phyloP scores from a whole-genome alignment of 192 early-diverging fungal species.

The Coemansia aciculifera region DNA sequence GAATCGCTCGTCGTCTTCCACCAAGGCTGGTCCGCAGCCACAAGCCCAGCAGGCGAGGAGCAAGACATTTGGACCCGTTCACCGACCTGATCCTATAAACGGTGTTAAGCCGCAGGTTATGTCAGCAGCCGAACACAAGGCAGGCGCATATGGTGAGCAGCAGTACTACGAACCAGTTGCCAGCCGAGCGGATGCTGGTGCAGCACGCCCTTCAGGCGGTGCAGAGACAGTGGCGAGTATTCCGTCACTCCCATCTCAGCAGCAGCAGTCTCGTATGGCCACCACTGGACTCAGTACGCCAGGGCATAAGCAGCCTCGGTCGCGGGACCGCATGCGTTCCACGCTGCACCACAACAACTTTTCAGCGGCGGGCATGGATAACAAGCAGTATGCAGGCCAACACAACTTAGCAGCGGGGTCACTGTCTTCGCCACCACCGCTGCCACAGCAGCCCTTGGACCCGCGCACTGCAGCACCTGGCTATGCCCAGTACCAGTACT shows the following conservation, averaged over 20 bases:
- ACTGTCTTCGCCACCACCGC: constrained; percentile 20
- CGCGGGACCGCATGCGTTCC: constrained; percentile 53
- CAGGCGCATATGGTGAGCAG: constrained; percentile 7
- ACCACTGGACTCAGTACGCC: constrained; percentile 19
- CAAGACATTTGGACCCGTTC: constrained; percentile 22
- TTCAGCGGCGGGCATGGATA: constrained; percentile 16
- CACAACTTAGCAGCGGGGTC: constrained; percentile 9
- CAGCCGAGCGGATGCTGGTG: background rate
- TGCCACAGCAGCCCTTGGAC: constrained; percentile 37
- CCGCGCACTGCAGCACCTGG: constrained; percentile 11
- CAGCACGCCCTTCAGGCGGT: background rate
- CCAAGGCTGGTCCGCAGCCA: constrained; percentile 13
- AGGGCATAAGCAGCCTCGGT: constrained; percentile 51
- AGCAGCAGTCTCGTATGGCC: constrained; percentile 14
- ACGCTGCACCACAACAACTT: constrained; percentile 47
- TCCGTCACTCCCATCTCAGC: background rate
- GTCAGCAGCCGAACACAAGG: constrained; percentile 21
- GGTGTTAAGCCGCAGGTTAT: background rate
- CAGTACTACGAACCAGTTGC: constrained; percentile 4
- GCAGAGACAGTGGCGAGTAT: background rate
- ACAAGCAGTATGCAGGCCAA: constrained; percentile 5
- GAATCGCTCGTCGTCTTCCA: constrained; percentile 35
- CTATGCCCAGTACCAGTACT: constrained; percentile 16
- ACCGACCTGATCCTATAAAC: constrained; percentile 24
- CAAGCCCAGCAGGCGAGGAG: background rate